Percentiles rank a stretch among this genome's conserved stretches.
Conservation (phyloP, 2,329 filamentous ascomycete genomes). For the Herpotrichia juniperi region DNA sequence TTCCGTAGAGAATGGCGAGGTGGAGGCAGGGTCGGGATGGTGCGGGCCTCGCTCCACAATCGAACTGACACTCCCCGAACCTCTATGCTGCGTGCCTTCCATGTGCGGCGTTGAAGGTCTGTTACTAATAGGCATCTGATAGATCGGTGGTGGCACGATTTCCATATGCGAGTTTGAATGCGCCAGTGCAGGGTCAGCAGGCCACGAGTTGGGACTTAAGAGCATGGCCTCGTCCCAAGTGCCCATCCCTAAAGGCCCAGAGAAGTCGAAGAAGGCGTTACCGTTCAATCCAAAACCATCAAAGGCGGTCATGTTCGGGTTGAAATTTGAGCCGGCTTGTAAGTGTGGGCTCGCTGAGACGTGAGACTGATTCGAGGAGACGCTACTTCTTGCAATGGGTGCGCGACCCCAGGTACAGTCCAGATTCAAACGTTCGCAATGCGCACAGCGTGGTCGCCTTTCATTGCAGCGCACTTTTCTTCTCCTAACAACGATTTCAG, state of each 20-base stretch:
- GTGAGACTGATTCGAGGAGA: conserved; percentile 25
- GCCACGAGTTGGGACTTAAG: conserved; percentile 38
- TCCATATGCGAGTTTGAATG: conserved; percentile 16
- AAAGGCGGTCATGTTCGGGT: conserved; percentile 16
- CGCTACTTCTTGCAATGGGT: conserved; percentile 19
- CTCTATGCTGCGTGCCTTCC: conserved; percentile 9
- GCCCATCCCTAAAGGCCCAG: conserved; percentile 31
- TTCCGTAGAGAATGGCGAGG: conserved; percentile 38
- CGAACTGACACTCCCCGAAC: conserved; percentile 17
- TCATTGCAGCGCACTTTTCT: conserved; percentile 64
- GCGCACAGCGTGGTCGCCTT: conserved; percentile 58
- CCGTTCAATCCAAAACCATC: conserved; percentile 25
- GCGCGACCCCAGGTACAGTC: conserved; percentile 58
- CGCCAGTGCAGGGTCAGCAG: conserved; percentile 24
- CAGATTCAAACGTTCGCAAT: conserved; percentile 60
- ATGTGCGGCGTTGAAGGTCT: conserved; percentile 18
- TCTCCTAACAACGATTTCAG: conserved; percentile 40
- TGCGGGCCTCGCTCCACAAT: conserved; percentile 19
- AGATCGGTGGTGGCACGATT: conserved; percentile 25
- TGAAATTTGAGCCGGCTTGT: conserved; percentile 16
- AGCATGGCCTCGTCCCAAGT: conserved; percentile 41
- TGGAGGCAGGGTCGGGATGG: conserved; percentile 26
- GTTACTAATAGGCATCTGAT: conserved; percentile 20
- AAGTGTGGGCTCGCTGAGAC: conserved; percentile 16
- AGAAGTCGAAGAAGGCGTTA: conserved; percentile 33